phyloP scores from a whole-genome alignment of 257 asterid species.

The Eucommia ulmoides region DNA sequence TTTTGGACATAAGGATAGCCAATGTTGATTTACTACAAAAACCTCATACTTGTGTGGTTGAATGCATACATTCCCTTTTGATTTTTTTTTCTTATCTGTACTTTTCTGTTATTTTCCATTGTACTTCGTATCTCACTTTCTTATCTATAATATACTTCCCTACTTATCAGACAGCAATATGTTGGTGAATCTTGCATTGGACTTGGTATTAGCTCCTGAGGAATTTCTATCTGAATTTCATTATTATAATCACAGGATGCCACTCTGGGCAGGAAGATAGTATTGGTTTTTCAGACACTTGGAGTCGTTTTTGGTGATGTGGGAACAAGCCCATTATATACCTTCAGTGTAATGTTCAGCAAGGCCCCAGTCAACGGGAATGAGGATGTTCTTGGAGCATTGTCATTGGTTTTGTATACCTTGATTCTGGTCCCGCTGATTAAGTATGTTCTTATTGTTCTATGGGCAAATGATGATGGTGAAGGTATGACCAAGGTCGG shows the following conservation, averaged over 20 bases:
- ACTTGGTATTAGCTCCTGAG: constrained; percentile 3
- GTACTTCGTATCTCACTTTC: no score
- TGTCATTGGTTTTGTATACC: constrained; percentile 84
- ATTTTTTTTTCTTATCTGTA: no score
- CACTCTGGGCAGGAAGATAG: constrained; percentile 57
- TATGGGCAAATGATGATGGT: constrained; percentile 99
- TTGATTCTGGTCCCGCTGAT: constrained; percentile 74
- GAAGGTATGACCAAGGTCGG: constrained; percentile 50
- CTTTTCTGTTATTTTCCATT: no score
- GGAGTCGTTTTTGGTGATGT: constrained; percentile 95
- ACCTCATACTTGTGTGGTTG: no score
- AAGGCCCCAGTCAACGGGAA: constrained; percentile 81
- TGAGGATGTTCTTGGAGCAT: constrained; percentile 91
- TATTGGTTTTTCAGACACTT: constrained; percentile 77
- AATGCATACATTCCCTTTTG: no score
- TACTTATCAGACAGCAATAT: no score
- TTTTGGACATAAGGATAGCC: background rate
- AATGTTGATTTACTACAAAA: background rate
- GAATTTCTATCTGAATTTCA: constrained; percentile 19
- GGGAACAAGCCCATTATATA: constrained; percentile 96
- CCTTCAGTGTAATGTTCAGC: constrained; percentile 99
- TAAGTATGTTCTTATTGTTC: constrained; percentile 86
- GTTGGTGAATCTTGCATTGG: constrained; percentile 4
- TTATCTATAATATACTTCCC: no score
- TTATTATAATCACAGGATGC: constrained; percentile 50